These are phyloP conservation scores for Amoebophrya sp. DNA, from an alignment of 169 alveolate genomes.

Conservation along the genomic window DNA sequence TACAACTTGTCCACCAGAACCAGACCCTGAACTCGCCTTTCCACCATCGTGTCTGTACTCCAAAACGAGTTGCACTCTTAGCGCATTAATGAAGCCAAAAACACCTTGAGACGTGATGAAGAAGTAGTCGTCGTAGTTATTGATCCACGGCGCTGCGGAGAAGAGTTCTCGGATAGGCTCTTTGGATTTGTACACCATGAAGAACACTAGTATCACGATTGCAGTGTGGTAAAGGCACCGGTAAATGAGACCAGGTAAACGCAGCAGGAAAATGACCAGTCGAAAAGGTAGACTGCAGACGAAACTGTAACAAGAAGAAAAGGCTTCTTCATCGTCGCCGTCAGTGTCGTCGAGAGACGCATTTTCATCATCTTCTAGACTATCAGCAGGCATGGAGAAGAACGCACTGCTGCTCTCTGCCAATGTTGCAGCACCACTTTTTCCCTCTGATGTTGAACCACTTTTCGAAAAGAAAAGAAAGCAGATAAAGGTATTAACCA, in stretches of 20 bases:
- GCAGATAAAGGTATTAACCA: neutral
- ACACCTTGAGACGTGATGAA: neutral
- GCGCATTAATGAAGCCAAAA: neutral
- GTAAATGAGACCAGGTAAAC: neutral
- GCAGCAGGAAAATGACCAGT: neutral
- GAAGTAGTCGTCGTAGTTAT: conserved; percentile 26
- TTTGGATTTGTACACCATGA: neutral
- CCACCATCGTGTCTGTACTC: neutral
- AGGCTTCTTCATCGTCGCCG: neutral
- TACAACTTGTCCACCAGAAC: too few relatives aligned
- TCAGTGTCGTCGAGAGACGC: neutral
- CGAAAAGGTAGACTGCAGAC: neutral
- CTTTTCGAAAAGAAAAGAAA: neutral
- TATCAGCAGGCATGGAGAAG: neutral
- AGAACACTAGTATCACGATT: neutral
- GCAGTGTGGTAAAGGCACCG: neutral
- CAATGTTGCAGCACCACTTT: neutral
- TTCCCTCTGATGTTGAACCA: neutral
- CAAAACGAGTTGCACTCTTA: neutral
- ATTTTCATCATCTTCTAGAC: neutral
- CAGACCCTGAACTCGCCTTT: neutral
- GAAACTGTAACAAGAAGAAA: neutral
- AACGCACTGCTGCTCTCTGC: neutral
- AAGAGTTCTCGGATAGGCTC: neutral
- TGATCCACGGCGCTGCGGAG: conserved; percentile 10